Evolutionary conservation across 768 basidiomycete species (phyloP).

Genomic region (Crucibulum laeve): DNA sequence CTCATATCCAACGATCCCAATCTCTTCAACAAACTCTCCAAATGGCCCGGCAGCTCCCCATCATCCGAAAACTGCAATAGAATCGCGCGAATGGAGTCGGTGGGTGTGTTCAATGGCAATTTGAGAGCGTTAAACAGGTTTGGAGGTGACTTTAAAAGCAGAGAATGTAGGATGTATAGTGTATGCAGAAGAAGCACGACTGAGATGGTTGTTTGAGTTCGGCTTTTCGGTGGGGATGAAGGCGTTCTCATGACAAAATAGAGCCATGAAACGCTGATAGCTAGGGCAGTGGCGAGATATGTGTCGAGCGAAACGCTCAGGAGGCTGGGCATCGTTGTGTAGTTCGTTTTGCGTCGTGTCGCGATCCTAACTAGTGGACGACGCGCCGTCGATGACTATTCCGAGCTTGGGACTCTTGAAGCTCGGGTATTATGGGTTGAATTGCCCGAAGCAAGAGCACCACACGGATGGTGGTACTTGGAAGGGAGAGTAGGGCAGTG

Average conservation of each 20-base stretch:
- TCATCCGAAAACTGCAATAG: slow-evolving; percentile 37
- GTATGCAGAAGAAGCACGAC: slow-evolving; percentile 46
- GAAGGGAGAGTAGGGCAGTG: too few species aligned
- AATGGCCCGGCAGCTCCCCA: slow-evolving; percentile 36
- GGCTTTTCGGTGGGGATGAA: neutral
- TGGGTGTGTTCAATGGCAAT: slow-evolving; percentile 49
- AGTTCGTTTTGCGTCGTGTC: too few species aligned
- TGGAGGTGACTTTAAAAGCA: slow-evolving; percentile 46
- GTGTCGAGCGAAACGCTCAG: too few species aligned
- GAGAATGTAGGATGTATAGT: slow-evolving; percentile 39
- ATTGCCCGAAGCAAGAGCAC: too few species aligned
- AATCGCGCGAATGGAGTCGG: slow-evolving; percentile 44
- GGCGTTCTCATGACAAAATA: slow-evolving; percentile 7
- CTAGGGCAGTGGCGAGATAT: slow-evolving; percentile 2
- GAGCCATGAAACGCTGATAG: slow-evolving; percentile 4
- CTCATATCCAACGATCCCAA: slow-evolving; percentile 57
- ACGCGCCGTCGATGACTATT: too few species aligned
- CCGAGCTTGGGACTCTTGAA: too few species aligned
- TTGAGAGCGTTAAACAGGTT: slow-evolving; percentile 59
- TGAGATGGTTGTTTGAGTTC: slow-evolving; percentile 20
- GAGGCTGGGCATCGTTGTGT: too few species aligned
- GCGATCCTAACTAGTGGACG: too few species aligned
- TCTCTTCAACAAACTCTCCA: slow-evolving; percentile 50
- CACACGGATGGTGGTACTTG: too few species aligned
- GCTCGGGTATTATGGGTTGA: too few species aligned